These are phyloP conservation scores for Helichrysum umbraculigerum DNA, from an alignment of 129 eudicot species.

Conservation along the genomic window DNA sequence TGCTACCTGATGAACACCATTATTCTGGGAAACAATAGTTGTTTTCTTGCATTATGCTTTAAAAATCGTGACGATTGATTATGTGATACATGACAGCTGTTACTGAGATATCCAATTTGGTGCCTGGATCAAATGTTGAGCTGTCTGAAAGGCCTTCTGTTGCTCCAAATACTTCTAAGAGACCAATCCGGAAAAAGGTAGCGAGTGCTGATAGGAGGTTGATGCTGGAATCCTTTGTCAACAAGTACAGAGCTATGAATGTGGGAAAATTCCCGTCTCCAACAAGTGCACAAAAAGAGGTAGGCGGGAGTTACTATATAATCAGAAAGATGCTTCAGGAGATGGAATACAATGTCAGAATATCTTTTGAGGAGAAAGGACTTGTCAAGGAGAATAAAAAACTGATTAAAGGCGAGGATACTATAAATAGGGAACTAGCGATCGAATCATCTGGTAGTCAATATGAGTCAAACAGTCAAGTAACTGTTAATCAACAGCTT, in stretches of 20 bases:
- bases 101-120: slow-evolving; percentile 37
- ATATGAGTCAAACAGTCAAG: slow-evolving; percentile 29
- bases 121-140: slow-evolving; percentile 31
- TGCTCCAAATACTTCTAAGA: slow-evolving; percentile 34
- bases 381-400: slow-evolving; percentile 16
- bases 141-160: slow-evolving; percentile 34
- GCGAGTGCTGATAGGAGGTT: slow-evolving; percentile 41
- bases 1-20: slow-evolving; percentile 10
- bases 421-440: not conserved
- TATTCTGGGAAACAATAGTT: not conserved
- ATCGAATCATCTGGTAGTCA: slow-evolving; percentile 26
- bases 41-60: not conserved
- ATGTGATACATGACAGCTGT: slow-evolving; percentile 25
- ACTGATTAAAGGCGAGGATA: slow-evolving; percentile 10
- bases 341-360: slow-evolving; percentile 40
- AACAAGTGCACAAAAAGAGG: slow-evolving; percentile 40
- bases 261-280: slow-evolving; percentile 59
- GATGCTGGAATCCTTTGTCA: slow-evolving; percentile 53
- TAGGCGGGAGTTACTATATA: slow-evolving; percentile 58
- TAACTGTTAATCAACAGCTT: slow-evolving; percentile 11
- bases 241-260: slow-evolving; percentile 52
- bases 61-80: slow-evolving; percentile 10
- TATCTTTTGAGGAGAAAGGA: slow-evolving; percentile 32
- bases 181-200: slow-evolving; percentile 26
- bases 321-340: slow-evolving; percentile 57